Conservation (phyloP, 148 eudicot species). For the Rhododendron ferrugineum region DNA sequence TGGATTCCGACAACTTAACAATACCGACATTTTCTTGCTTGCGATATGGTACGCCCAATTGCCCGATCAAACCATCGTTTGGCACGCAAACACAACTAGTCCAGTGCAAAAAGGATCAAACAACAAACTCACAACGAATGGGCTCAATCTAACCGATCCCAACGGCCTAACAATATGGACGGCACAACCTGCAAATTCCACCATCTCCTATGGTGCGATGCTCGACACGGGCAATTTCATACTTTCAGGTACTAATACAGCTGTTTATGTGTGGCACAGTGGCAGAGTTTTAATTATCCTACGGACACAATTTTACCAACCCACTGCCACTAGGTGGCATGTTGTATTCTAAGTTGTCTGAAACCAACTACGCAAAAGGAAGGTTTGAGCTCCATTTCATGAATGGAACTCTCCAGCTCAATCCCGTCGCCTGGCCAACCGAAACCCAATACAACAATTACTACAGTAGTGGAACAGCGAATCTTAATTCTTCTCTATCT, state of each 20-base stretch:
- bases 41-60: slow-evolving; percentile 4
- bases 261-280: no score
- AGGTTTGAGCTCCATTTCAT: background rate
- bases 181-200: background rate
- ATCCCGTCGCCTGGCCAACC: background rate
- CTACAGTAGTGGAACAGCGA: background rate
- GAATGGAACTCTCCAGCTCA: background rate
- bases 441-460: background rate
- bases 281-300: background rate
- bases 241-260: background rate
- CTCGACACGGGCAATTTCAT: background rate
- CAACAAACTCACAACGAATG: background rate
- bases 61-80: background rate
- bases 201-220: background rate
- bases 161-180: background rate
- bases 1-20: background rate
- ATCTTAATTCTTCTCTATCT: background rate
- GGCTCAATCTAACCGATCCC: background rate
- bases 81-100: background rate
- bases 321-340: background rate
- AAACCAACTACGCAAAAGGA: background rate
- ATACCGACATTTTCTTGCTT: slow-evolving; percentile 1
- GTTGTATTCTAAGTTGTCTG: background rate
- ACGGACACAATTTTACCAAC: background rate
- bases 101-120: background rate